Evolutionary conservation across 2,329 filamentous ascomycete genomes (phyloP).

Genomic region (Colletotrichum sublineola): DNA sequence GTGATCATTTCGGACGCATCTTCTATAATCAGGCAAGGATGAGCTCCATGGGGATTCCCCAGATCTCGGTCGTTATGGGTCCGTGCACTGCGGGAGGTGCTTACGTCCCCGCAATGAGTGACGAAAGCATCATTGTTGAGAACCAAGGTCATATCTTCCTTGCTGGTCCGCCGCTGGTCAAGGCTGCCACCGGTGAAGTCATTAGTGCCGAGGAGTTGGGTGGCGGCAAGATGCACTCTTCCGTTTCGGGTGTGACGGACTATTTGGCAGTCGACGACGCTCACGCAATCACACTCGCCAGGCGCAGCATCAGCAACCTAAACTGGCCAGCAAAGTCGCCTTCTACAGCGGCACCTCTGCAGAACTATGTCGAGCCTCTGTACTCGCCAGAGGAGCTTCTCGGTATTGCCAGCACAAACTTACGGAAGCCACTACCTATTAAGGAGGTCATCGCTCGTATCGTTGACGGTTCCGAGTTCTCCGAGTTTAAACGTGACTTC

Average conservation of each 20-base stretch:
- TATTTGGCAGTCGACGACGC: slow-evolving; percentile 95
- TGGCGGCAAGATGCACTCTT: slow-evolving; percentile 89
- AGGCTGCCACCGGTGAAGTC: slow-evolving; percentile 93
- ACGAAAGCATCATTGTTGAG: slow-evolving; percentile 96
- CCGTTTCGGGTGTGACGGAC: slow-evolving; percentile 92
- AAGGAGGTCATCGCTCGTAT: slow-evolving; percentile 94
- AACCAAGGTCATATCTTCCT: slow-evolving; percentile 98
- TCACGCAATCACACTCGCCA: slow-evolving; percentile 87
- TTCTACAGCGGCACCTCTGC: slow-evolving; percentile 53
- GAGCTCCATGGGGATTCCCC: slow-evolving; percentile 89
- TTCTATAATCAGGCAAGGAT: slow-evolving; percentile 99
- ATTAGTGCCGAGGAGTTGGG: slow-evolving; percentile 93
- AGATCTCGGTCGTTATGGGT: slow-evolving; percentile 96
- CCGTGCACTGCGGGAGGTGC: slow-evolving; percentile 96
- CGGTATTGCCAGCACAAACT: slow-evolving; percentile 91
- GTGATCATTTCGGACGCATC: slow-evolving; percentile 95
- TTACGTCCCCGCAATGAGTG: slow-evolving; percentile 97
- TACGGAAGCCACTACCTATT: slow-evolving; percentile 86
- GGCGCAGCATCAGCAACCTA: slow-evolving; percentile 87
- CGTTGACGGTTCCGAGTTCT: slow-evolving; percentile 89
- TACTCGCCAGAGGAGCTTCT: slow-evolving; percentile 84
- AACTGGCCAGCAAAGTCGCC: slow-evolving; percentile 79
- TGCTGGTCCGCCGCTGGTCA: slow-evolving; percentile 92
- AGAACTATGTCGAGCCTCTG: slow-evolving; percentile 78
- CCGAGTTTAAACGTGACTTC: slow-evolving; percentile 95